Percentiles rank a stretch among this genome's conserved stretches.
Evolutionary conservation across 257 asterid species (phyloP).

Genomic region (Osmanthus fragrans): DNA sequence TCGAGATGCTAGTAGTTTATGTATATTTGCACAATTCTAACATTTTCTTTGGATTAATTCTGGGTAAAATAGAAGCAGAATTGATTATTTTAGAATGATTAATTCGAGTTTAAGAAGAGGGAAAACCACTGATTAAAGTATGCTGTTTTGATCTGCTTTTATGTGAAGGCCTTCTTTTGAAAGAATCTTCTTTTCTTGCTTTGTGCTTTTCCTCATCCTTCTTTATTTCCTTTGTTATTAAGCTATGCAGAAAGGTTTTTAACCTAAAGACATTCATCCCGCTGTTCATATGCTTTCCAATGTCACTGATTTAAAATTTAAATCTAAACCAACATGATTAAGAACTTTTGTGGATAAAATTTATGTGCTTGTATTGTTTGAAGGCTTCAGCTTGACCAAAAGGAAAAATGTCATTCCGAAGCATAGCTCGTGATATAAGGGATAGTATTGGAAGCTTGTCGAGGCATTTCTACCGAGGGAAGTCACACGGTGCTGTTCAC

Average conservation of each 20-base stretch:
- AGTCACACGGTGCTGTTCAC: constrained; percentile 77
- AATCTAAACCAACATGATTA: constrained; percentile 9
- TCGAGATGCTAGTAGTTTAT: neutral
- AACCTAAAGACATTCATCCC: constrained; percentile 25
- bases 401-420: constrained; percentile 62
- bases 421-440: constrained; percentile 82
- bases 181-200: constrained; percentile 89
- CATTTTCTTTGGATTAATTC: neutral
- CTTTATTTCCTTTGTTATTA: constrained; percentile 56
- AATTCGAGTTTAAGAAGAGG: constrained; percentile 27
- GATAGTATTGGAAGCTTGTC: constrained; percentile 84
- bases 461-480: constrained; percentile 55
- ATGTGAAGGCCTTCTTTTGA: constrained; percentile 55
- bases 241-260: constrained; percentile 43
- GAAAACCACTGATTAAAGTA: constrained; percentile 39
- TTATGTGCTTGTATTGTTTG: constrained; percentile 26
- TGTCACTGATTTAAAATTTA: constrained; percentile 22
- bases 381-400: constrained; percentile 1
- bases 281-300: constrained; percentile 21
- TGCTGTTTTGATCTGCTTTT: constrained; percentile 41
- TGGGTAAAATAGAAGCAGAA: constrained; percentile 12
- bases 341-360: constrained; percentile 3
- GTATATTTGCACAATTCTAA: neutral
- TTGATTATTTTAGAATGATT: constrained; percentile 15
- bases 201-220: constrained; percentile 58